Percentiles rank a stretch among this genome's conserved stretches.
Conservation (phyloP, 2,329 filamentous ascomycete species). For the Penicillium italicum region DNA sequence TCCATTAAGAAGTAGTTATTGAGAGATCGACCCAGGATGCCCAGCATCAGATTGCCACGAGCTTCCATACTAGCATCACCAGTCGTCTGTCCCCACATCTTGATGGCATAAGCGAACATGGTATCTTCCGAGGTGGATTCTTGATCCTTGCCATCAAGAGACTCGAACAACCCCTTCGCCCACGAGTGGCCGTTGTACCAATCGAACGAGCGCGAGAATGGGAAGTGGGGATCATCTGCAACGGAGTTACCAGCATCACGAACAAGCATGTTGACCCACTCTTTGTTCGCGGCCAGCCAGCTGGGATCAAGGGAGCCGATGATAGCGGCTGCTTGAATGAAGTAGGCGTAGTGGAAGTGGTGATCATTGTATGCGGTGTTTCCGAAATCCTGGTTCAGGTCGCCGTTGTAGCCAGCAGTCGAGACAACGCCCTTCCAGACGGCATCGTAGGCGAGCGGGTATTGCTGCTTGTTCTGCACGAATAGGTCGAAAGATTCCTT, state of each 20-base stretch:
- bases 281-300: constrained; percentile 71
- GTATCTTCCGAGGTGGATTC: constrained; percentile 89
- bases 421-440: constrained; percentile 80
- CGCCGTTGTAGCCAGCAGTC: constrained; percentile 65
- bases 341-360: constrained; percentile 72
- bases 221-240: constrained; percentile 68
- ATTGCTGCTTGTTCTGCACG: constrained; percentile 63
- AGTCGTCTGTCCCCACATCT: constrained; percentile 84
- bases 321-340: constrained; percentile 79
- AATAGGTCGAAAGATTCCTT: constrained; percentile 66
- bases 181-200: constrained; percentile 95
- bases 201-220: constrained; percentile 79
- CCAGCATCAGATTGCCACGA: constrained; percentile 78
- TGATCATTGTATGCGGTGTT: constrained; percentile 72
- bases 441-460: constrained; percentile 53
- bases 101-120: constrained; percentile 80
- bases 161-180: constrained; percentile 62
- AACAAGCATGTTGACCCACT: constrained; percentile 77
- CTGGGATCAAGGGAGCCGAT: constrained; percentile 72
- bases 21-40: constrained; percentile 69
- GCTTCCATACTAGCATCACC: constrained; percentile 78
- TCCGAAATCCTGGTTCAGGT: constrained; percentile 76
- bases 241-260: constrained; percentile 80
- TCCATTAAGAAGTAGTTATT: constrained; percentile 79
- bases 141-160: constrained; percentile 53